These are phyloP conservation scores for Alternaria panax DNA, from an alignment of 2,329 filamentous ascomycete species.

Conservation along the genomic window DNA sequence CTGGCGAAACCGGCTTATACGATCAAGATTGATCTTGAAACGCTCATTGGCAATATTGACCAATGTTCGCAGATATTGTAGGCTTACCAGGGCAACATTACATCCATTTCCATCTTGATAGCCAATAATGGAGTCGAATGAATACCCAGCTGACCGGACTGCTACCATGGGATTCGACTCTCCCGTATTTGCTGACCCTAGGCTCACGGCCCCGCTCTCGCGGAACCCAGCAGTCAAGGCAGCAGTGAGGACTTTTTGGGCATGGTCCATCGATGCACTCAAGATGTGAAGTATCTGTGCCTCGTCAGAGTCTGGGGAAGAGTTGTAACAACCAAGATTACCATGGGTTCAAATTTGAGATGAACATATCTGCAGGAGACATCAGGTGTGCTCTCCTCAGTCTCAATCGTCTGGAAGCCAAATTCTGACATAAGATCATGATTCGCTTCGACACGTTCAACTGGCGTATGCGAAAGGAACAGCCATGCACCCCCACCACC, in stretches of 20 bases:
- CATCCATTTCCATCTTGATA: constrained; percentile 51
- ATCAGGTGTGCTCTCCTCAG: constrained; percentile 7
- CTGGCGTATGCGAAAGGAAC: constrained; percentile 83
- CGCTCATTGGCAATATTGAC: constrained; percentile 76
- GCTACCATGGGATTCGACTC: constrained; percentile 76
- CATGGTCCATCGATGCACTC: constrained; percentile 75
- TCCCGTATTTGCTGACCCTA: constrained; percentile 52
- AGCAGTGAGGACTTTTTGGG: constrained; percentile 76
- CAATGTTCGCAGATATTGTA: constrained; percentile 72
- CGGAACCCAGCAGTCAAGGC: constrained; percentile 85
- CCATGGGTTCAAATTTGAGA: constrained; percentile 96
- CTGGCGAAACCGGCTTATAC: constrained; percentile 69
- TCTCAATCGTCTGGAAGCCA: constrained; percentile 49
- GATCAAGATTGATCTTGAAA: constrained; percentile 72
- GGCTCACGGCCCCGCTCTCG: constrained; percentile 83
- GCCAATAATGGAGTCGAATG: constrained; percentile 83
- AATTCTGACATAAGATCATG: constrained; percentile 33
- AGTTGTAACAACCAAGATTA: constrained; percentile 55
- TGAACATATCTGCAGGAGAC: constrained; percentile 65
- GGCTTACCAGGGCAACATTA: constrained; percentile 63
- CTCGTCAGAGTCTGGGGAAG: constrained; percentile 28
- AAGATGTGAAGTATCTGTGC: constrained; percentile 85
- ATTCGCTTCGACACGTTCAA: constrained; percentile 47
- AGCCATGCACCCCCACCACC: constrained; percentile 81
- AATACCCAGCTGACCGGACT: constrained; percentile 81